Evolutionary conservation across 768 basidiomycete species (phyloP).

Genomic region (Lactarius quietus): DNA sequence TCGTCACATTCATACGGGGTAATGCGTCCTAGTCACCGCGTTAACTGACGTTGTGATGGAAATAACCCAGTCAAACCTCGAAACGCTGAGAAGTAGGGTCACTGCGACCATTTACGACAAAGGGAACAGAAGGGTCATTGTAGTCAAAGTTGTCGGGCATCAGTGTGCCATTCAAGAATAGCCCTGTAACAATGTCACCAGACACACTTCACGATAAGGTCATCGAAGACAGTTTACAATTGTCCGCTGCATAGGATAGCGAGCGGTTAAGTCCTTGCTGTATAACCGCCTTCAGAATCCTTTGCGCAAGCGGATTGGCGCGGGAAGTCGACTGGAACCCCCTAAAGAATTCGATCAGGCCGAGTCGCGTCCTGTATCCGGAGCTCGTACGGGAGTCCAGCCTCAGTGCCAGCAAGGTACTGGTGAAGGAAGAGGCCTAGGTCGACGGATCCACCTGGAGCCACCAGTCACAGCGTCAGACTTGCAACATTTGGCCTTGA

Average conservation of each 20-base stretch:
- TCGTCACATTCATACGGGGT: conserved; percentile 26
- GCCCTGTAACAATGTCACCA: conserved; percentile 24
- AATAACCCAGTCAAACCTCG: conserved; percentile 27
- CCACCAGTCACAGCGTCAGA: neutral
- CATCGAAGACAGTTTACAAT: conserved; percentile 39
- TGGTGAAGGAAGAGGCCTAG: conserved; percentile 59
- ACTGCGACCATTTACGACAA: conserved; percentile 32
- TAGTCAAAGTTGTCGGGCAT: conserved; percentile 32
- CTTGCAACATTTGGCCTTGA: no score
- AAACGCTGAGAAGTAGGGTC: conserved; percentile 36
- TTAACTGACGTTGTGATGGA: neutral
- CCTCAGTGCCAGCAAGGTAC: conserved; percentile 48
- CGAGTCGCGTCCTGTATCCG: neutral
- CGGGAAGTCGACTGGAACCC: conserved; percentile 55
- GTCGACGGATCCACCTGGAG: conserved; percentile 53
- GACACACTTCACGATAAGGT: neutral
- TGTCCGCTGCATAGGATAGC: conserved; percentile 45
- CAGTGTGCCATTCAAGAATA: conserved; percentile 34
- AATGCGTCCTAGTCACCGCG: conserved; percentile 33
- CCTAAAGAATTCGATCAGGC: conserved; percentile 31
- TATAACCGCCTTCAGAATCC: conserved; percentile 53
- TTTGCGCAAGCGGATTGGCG: conserved; percentile 55
- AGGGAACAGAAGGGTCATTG: conserved; percentile 30
- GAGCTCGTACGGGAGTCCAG: conserved; percentile 49
- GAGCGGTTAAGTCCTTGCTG: conserved; percentile 37